Conservation (phyloP, 1,284 basidiomycete species). For the Heterobasidion annosum region DNA sequence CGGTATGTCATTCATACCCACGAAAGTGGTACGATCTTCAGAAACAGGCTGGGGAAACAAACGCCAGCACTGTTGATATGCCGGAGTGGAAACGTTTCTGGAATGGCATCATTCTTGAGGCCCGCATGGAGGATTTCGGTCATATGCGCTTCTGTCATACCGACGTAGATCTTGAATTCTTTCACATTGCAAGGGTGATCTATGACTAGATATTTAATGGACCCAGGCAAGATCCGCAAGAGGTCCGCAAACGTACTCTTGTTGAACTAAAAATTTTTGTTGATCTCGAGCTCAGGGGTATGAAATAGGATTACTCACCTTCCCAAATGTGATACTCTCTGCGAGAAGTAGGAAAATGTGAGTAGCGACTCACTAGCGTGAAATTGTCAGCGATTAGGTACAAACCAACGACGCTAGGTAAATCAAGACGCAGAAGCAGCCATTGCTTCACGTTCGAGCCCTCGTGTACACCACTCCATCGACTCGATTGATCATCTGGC, state of each 20-base stretch:
- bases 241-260: slow-evolving; percentile 32
- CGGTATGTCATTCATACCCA: slow-evolving; percentile 25
- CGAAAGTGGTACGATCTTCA: slow-evolving; percentile 70
- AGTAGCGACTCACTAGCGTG: not conserved
- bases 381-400: slow-evolving; percentile 11
- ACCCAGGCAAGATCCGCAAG: not conserved
- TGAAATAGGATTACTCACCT: slow-evolving; percentile 34
- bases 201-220: slow-evolving; percentile 16
- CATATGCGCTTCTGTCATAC: slow-evolving; percentile 54
- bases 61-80: slow-evolving; percentile 46
- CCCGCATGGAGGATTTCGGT: slow-evolving; percentile 50
- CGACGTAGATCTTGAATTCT: slow-evolving; percentile 65
- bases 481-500: slow-evolving; percentile 52
- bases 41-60: slow-evolving; percentile 50
- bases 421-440: slow-evolving; percentile 57
- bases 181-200: slow-evolving; percentile 79
- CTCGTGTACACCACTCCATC: slow-evolving; percentile 64
- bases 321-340: slow-evolving; percentile 74
- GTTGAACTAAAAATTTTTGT: slow-evolving; percentile 32
- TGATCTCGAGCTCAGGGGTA: not conserved
- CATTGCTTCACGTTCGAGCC: slow-evolving; percentile 51
- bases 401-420: slow-evolving; percentile 57
- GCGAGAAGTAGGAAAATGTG: not conserved
- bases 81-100: slow-evolving; percentile 55
- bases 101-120: slow-evolving; percentile 53